Evolutionary conservation across 768 basidiomycete genomes (phyloP).

Genomic region (Nevesoporus exiguus): DNA sequence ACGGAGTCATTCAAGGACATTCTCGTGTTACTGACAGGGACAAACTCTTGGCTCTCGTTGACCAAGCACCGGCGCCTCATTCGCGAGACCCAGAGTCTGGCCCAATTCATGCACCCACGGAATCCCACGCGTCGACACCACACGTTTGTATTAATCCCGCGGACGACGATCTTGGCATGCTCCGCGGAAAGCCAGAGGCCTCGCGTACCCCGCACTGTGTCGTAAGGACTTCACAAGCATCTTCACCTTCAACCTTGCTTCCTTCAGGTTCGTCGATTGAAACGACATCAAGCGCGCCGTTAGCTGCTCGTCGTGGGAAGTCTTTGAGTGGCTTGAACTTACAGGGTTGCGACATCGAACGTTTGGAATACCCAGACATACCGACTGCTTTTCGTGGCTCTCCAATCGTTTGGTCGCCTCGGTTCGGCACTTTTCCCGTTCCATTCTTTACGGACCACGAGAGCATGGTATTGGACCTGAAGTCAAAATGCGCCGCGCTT

Average conservation of each 20-base stretch:
- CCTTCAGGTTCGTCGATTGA: neutral
- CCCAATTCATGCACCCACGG: neutral
- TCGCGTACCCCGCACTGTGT: neutral
- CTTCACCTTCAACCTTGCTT: neutral
- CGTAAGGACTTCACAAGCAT: constrained; percentile 1
- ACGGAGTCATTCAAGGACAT: neutral
- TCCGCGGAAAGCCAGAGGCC: constrained; percentile 7
- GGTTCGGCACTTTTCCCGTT: constrained; percentile 16
- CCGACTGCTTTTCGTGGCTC: constrained; percentile 43
- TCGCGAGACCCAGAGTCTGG: constrained; percentile 5
- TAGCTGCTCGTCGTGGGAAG: constrained; percentile 41
- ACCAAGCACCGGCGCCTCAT: neutral
- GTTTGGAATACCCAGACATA: constrained; percentile 38
- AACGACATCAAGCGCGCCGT: constrained; percentile 13
- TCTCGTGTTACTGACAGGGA: neutral
- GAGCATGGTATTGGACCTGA: constrained; percentile 37
- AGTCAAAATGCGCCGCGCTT: constrained; percentile 32
- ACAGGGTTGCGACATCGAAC: constrained; percentile 17
- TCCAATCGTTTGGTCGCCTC: constrained; percentile 31
- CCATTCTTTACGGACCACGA: constrained; percentile 29
- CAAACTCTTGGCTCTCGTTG: neutral
- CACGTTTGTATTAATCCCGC: constrained; percentile 7
- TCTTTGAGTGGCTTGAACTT: constrained; percentile 28
- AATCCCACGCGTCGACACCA: neutral
- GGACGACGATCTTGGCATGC: constrained; percentile 2